phyloP scores from a whole-genome alignment of 176 grass and related monocot genomes.

The Lolium rigidum region DNA sequence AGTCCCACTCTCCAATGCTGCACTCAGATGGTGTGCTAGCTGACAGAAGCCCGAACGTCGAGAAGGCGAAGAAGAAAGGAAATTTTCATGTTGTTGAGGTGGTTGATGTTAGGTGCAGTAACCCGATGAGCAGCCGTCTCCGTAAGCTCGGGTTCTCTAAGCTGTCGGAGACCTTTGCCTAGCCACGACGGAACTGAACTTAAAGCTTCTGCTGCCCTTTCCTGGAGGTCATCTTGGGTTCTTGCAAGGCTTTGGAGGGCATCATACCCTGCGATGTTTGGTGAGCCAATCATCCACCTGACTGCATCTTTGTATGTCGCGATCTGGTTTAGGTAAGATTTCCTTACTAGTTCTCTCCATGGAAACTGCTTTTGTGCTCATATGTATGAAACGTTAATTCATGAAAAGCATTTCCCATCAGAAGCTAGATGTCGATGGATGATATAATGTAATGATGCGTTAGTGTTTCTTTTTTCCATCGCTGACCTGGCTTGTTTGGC shows the following conservation, averaged over 20 bases:
- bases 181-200: constrained; percentile 43
- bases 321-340: constrained; percentile 21
- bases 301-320: constrained; percentile 20
- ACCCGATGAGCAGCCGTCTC: constrained; percentile 88
- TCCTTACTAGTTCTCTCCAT: constrained; percentile 3
- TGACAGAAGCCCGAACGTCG: constrained; percentile 33
- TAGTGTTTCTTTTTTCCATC: background rate
- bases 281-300: constrained; percentile 27
- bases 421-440: constrained; percentile 23
- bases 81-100: constrained; percentile 65
- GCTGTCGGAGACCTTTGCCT: constrained; percentile 90
- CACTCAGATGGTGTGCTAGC: constrained; percentile 40
- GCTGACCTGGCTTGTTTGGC: background rate
- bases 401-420: constrained; percentile 33
- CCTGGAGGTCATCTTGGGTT: constrained; percentile 21
- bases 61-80: constrained; percentile 74
- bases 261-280: background rate
- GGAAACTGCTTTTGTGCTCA: background rate
- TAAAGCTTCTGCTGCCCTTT: constrained; percentile 26
- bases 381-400: constrained; percentile 29
- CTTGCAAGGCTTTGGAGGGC: constrained; percentile 36
- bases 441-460: background rate
- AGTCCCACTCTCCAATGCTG: constrained; percentile 57
- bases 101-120: constrained; percentile 83
- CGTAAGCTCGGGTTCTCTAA: constrained; percentile 98